phyloP scores from a whole-genome alignment of 2,329 filamentous ascomycete species.

The Cercospora nicotianae region DNA sequence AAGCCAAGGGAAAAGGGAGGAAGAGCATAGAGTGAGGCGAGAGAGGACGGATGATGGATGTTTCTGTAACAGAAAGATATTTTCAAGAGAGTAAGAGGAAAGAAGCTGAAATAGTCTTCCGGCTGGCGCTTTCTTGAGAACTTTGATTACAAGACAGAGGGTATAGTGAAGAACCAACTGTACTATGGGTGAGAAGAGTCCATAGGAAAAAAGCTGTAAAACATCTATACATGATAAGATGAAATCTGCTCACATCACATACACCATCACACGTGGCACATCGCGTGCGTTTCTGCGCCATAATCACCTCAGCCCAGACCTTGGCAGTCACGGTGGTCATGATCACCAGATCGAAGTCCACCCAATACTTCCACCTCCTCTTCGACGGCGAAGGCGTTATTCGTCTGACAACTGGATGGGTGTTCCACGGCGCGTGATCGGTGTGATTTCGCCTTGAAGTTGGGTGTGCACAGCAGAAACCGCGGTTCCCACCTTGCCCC shows the following conservation, averaged over 20 bases:
- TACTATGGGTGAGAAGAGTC: too few species aligned
- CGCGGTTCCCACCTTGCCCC: not conserved
- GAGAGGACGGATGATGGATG: not conserved
- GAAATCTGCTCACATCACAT: not conserved
- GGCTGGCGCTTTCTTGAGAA: not conserved
- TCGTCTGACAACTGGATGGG: not conserved
- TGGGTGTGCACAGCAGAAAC: not conserved
- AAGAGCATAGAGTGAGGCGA: not conserved
- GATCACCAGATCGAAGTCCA: not conserved
- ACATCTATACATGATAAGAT: not conserved
- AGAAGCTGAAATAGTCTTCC: not conserved
- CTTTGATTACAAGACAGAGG: not conserved
- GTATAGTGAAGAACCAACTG: too few species aligned
- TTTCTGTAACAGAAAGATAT: too few species aligned
- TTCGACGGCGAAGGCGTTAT: not conserved
- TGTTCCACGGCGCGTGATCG: constrained; percentile 3
- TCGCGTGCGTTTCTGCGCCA: not conserved
- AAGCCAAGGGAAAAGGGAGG: not conserved
- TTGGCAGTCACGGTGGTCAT: not conserved
- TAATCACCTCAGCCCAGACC: not conserved
- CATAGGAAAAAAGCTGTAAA: not conserved
- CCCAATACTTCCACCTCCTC: not conserved
- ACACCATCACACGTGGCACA: constrained; percentile 1
- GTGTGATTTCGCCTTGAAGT: not conserved
- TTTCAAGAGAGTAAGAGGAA: not conserved